Conservation (phyloP, 2,329 filamentous ascomycete genomes). For the Tolypocladium guangdongense region DNA sequence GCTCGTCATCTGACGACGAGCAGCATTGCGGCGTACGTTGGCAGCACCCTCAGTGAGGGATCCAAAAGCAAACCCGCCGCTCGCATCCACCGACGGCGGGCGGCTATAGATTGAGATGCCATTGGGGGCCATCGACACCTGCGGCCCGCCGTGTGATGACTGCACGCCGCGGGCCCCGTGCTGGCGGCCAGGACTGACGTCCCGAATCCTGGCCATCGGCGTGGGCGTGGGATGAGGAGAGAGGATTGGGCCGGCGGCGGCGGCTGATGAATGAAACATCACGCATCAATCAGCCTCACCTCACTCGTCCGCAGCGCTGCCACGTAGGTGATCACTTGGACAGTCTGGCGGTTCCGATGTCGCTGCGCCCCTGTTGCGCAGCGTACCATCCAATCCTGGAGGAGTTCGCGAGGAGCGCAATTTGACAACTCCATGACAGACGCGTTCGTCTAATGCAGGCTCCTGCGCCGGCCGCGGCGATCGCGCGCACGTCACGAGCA, state of each 20-base stretch:
- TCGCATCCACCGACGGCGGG: background rate
- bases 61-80: background rate
- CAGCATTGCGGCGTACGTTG: background rate
- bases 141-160: background rate
- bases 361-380: background rate
- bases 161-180: background rate
- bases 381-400: background rate
- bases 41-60: background rate
- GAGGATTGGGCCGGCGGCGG: background rate
- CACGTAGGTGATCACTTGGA: slow-evolving; percentile 10
- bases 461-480: background rate
- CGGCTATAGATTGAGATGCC: background rate
- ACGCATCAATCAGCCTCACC: slow-evolving; percentile 1
- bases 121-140: background rate
- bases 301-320: slow-evolving; percentile 1
- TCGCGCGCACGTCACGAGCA: background rate
- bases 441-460: background rate
- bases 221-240: background rate
- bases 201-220: background rate
- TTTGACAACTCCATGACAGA: background rate
- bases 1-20: background rate
- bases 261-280: background rate
- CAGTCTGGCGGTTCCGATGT: background rate
- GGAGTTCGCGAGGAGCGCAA: background rate
- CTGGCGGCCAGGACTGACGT: background rate